Conservation (phyloP, 768 basidiomycete species). For the Leucosporidium creatinivorum region DNA sequence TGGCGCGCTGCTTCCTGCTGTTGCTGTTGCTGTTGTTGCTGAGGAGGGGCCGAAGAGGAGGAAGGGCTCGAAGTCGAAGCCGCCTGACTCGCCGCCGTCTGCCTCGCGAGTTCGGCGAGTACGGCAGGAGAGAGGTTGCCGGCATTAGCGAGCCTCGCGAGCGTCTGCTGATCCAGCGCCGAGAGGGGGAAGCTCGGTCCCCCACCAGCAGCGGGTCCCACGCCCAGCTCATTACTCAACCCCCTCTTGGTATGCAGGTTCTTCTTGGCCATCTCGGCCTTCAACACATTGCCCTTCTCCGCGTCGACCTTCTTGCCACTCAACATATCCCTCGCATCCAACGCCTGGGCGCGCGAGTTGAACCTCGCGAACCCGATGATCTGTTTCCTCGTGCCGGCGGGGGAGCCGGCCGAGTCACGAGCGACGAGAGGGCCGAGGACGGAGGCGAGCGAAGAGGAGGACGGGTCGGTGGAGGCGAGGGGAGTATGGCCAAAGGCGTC, state of each 20-base stretch:
- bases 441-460: background rate
- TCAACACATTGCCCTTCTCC: conserved; percentile 83
- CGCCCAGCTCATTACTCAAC: background rate
- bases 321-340: conserved; percentile 76
- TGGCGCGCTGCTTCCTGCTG: background rate
- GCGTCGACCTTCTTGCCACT: conserved; percentile 86
- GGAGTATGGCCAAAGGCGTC: conserved; percentile 9
- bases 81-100: background rate
- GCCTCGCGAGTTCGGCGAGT: conserved; percentile 32
- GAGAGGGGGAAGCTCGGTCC: conserved; percentile 12
- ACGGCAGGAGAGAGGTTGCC: conserved; percentile 24
- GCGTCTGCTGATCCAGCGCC: conserved; percentile 13
- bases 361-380: conserved; percentile 99
- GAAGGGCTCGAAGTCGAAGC: background rate
- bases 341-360: conserved; percentile 72
- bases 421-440: background rate
- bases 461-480: conserved; percentile 6
- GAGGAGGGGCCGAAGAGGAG: background rate
- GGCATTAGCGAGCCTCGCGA: conserved; percentile 18
- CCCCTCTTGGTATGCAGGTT: conserved; percentile 86
- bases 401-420: background rate
- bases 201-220: background rate
- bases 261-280: conserved; percentile 99
- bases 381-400: conserved; percentile 56
- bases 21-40: background rate